Base-by-base conservation (phyloP, 352 stramenopile species). In the Globisporangium emineosum region DNA sequence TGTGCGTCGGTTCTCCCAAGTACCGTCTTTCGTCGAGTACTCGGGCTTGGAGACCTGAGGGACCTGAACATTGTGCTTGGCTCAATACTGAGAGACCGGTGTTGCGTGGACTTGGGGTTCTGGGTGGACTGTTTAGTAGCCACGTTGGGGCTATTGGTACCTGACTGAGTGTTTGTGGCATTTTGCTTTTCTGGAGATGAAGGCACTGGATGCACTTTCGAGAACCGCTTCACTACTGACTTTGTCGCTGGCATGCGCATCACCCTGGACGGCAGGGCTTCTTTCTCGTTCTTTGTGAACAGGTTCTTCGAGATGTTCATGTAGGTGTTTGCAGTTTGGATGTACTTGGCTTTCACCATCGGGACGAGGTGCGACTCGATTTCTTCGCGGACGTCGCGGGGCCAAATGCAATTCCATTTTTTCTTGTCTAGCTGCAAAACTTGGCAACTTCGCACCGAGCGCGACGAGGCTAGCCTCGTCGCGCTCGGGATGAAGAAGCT, bases 261-360 rank as follows among this genome's bases (percentile, higher is more conserved):
- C 25, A 29, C 23, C 12, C 8, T 30, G 13, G 25, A 13, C 0
- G 66, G 8, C 12, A 71, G 62, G 45, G 74, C 45, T 2, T 69
- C 62, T 42, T 70, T 52, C 21, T 86, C 79, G 25, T 80, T 81
- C 53, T 83, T 83, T 42, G 78, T 72, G 65, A 77, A 83, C 27
- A 91, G 79, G 40, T 89, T 89, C 62, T 88, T 92, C 5, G 72
- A 67, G 50, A 92, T 86, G 62, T 78, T 86, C 45, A 86, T 64
- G 43, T 76, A 89, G 0, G 62, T 64, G 37, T 64, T 73, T 0
- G 76, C 64, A 3, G 55, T 76, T 8, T 65, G 57, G 1, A 60
- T 42, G 53, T 92, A 89, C 40, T 73, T 78, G 8, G 35, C 57
- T 29, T 69, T 65, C 10, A 90, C 60, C 9, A 77, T 35, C 43